Evolutionary conservation across 1,139 yeast genomes (phyloP), one percentile per base, ranked within the genome.

Genomic region (Hyphopichia burtonii): DNA sequence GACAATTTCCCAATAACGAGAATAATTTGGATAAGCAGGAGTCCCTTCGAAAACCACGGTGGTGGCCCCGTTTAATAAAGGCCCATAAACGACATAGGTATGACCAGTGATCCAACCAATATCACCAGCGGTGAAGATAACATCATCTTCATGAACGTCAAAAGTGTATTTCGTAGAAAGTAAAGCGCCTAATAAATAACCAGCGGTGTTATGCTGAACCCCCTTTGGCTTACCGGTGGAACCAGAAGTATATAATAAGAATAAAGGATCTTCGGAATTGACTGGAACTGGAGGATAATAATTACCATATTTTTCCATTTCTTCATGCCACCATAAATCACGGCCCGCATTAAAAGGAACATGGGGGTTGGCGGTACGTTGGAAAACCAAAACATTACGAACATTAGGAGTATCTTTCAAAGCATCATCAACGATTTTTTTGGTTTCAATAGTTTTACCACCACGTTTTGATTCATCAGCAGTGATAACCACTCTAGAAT

Each of bases 51-150:
- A 86, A 12, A 86, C 87, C 22, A 86, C 86, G 4, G 93, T 80
- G 28, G 94, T 83, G 36, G 90, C 89, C 58, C 95, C 95, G 52
- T 76, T 76, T 42, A 83, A 67, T 53, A 86, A 72, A 19, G 95
- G 95, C 41, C 94, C 95, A 58, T 86, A 86, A 38, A 86, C 88
- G 34, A 80, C 88, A 59, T 86, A 86, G 2, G 93, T 80, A 65
- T 86, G 95, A 42, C 95, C 95, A 10, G 94, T 86, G 55, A 86
- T 85, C 95, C 95, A 86, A 51, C 95, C 95, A 45, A 86, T 81
- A 61, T 86, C 95, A 56, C 94, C 95, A 16, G 94, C 94, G 11
- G 94, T 86, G 69, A 86, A 86, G 46, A 86, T 66, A 25, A 79
- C 69, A 58, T 86, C 95, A 36, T 81, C 82, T 48, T 76, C 78